Conservation (phyloP, 2,329 filamentous ascomycete species). For the Thermomyces lanuginosus region DNA sequence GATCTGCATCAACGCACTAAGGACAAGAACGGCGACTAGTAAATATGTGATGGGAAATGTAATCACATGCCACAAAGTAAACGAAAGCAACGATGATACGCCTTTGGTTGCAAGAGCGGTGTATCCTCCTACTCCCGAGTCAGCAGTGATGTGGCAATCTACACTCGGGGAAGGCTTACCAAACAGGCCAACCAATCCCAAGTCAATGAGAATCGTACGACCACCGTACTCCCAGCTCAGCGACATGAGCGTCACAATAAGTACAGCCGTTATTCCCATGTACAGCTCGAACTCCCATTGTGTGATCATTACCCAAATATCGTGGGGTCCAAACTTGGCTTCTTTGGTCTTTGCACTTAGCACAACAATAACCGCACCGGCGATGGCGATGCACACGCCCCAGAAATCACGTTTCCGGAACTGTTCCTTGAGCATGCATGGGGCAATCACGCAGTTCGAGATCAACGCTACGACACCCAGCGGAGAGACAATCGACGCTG, state of each 20-base stretch:
- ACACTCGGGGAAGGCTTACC: slow-evolving; percentile 39
- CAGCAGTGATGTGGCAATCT: slow-evolving; percentile 7
- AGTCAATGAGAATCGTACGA: slow-evolving; percentile 73
- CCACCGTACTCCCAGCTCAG: slow-evolving; percentile 71
- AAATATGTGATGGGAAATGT: slow-evolving; percentile 84
- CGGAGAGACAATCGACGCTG: slow-evolving; percentile 91
- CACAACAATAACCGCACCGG: slow-evolving; percentile 80
- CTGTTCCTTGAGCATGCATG: slow-evolving; percentile 77
- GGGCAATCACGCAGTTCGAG: slow-evolving; percentile 93
- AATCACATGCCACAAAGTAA: slow-evolving; percentile 73
- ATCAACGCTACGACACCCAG: slow-evolving; percentile 92
- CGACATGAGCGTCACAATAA: slow-evolving; percentile 68
- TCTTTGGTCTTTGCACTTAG: slow-evolving; percentile 80
- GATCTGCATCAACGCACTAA: slow-evolving; percentile 88
- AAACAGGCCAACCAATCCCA: slow-evolving; percentile 84
- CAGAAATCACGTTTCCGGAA: slow-evolving; percentile 74
- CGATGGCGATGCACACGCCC: slow-evolving; percentile 75
- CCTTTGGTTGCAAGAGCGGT: slow-evolving; percentile 96
- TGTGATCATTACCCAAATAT: slow-evolving; percentile 79
- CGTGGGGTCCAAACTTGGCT: slow-evolving; percentile 74
- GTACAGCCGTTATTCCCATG: slow-evolving; percentile 52
- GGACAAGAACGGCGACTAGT: slow-evolving; percentile 61
- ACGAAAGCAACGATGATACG: slow-evolving; percentile 84
- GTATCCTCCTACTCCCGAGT: slow-evolving; percentile 54
- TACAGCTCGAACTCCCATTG: slow-evolving; percentile 85